A percentile compares a stretch with the other conserved stretches of the same genome.
Evolutionary conservation across 75 land plant species (phyloP).

Genomic region (Adiantum capillusveneris): DNA sequence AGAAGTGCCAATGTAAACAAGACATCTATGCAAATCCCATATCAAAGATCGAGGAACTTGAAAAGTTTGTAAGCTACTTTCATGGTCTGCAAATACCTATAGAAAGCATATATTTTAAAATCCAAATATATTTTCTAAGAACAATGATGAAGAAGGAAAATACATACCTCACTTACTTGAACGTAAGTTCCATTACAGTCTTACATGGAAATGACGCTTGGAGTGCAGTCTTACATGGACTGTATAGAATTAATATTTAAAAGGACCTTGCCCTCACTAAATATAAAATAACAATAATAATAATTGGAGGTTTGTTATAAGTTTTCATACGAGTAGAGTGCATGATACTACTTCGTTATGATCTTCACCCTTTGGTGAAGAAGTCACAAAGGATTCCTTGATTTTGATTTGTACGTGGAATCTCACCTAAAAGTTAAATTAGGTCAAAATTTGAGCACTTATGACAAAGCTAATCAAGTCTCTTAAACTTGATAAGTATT

Average conservation of each 20-base stretch:
- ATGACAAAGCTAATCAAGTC: no score
- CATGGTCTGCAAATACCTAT: constrained; percentile 80
- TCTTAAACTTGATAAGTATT: no score
- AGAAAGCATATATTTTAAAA: background rate
- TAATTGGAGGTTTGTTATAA: no score
- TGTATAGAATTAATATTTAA: constrained; percentile 23
- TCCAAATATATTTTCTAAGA: no score
- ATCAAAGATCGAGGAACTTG: constrained; percentile 40
- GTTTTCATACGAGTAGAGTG: constrained; percentile 59
- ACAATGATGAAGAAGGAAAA: background rate
- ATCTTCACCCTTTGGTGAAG: no score
- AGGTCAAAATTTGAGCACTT: no score
- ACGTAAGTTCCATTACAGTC: constrained; percentile 98
- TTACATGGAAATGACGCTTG: no score
- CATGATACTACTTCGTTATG: constrained; percentile 45
- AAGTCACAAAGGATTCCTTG: constrained; percentile 1
- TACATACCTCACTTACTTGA: constrained; percentile 89
- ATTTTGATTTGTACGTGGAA: constrained; percentile 10
- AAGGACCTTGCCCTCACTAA: no score
- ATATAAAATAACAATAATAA: no score
- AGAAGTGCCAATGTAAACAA: constrained; percentile 66
- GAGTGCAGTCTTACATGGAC: no score
- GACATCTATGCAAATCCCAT: constrained; percentile 49
- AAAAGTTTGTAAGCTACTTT: constrained; percentile 48
- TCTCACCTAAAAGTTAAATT: constrained; percentile 7